Evolutionary conservation across 768 basidiomycete species (phyloP).

Genomic region (Filobasidium floriforme): DNA sequence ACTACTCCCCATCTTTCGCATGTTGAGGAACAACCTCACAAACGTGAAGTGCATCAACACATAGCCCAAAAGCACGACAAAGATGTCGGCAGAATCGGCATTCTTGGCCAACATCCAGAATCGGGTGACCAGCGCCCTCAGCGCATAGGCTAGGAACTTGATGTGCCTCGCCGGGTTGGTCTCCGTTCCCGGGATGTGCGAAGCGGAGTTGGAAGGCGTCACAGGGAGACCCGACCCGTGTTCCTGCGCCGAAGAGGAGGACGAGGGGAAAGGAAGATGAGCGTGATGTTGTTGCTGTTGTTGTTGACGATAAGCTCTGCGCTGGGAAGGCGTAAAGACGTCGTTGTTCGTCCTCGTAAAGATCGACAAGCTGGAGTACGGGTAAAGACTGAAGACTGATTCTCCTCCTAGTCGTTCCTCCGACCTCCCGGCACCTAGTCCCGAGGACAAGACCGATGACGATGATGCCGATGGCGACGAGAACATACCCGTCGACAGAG

Average conservation of each 20-base stretch:
- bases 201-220: too few relatives aligned
- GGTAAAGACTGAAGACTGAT: not conserved
- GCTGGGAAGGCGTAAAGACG: not conserved
- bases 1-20: conserved; percentile 71
- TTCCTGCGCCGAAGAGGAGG: not conserved
- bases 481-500: not conserved
- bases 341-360: not conserved
- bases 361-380: conserved; percentile 3
- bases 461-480: not conserved
- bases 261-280: conserved; percentile 25
- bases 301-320: not conserved
- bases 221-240: conserved; percentile 24
- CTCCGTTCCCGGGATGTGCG: conserved; percentile 44
- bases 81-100: conserved; percentile 90
- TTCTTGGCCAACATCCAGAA: conserved; percentile 87
- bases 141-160: conserved; percentile 85
- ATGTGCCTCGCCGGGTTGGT: conserved; percentile 58
- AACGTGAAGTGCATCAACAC: conserved; percentile 93
- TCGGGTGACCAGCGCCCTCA: conserved; percentile 61
- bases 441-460: too few relatives aligned
- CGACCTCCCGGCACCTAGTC: too few relatives aligned
- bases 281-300: not conserved
- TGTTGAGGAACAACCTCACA: conserved; percentile 78
- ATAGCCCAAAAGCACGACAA: conserved; percentile 87
- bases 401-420: too few relatives aligned